Evolutionary conservation across 2,329 filamentous ascomycete species (phyloP).

Genomic region (Fusarium sp.): DNA sequence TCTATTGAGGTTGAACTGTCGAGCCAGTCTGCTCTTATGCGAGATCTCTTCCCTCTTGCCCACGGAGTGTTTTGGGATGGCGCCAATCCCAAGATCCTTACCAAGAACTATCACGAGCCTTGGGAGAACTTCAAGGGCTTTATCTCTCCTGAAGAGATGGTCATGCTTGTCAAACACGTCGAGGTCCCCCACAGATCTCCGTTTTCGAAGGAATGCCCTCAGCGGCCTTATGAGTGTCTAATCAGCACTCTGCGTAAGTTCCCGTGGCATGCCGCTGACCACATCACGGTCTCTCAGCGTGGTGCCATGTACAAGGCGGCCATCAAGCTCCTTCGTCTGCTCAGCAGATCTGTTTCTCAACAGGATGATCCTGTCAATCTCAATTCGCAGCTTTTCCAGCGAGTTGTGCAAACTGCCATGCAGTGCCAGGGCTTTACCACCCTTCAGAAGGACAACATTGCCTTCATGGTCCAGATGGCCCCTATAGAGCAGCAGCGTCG

Average conservation of each 20-base stretch:
- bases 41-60: constrained; percentile 70
- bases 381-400: constrained; percentile 65
- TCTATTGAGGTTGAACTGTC: constrained; percentile 69
- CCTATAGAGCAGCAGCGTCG: constrained; percentile 52
- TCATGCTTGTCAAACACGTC: constrained; percentile 73
- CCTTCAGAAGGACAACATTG: constrained; percentile 71
- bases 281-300: constrained; percentile 70
- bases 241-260: constrained; percentile 73
- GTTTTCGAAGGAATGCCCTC: constrained; percentile 70
- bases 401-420: constrained; percentile 65
- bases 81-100: constrained; percentile 56
- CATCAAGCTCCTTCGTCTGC: constrained; percentile 60
- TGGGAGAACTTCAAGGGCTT: constrained; percentile 71
- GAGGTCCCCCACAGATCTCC: constrained; percentile 71
- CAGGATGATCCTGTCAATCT: constrained; percentile 59
- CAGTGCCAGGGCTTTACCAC: constrained; percentile 71
- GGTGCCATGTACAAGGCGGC: constrained; percentile 65
- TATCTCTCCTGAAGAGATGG: constrained; percentile 71
- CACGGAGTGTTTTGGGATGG: constrained; percentile 68
- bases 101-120: constrained; percentile 53
- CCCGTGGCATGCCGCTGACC: constrained; percentile 70
- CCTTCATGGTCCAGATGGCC: constrained; percentile 55
- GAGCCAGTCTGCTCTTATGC: constrained; percentile 69
- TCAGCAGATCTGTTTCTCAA: constrained; percentile 58
- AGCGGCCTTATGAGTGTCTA: constrained; percentile 74